These are phyloP conservation scores for Lachnellula cervina DNA, from an alignment of 2,329 filamentous ascomycete genomes.

Conservation along the genomic window DNA sequence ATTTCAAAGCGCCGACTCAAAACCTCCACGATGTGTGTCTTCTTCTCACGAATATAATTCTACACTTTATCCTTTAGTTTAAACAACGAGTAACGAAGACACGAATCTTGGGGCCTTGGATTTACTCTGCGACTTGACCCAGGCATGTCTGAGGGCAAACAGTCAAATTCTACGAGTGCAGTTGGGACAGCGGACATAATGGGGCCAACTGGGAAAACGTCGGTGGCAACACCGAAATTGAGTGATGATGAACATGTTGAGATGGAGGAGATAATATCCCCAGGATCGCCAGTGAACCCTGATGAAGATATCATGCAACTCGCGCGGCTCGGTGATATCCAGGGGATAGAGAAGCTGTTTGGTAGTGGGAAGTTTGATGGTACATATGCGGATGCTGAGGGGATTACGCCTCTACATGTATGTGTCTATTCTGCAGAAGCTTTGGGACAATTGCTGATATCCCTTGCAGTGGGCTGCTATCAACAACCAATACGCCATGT, in stretches of 20 bases:
- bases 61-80: background rate
- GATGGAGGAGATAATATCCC: conserved; percentile 28
- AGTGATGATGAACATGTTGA: conserved; percentile 38
- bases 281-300: conserved; percentile 20
- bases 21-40: too few species aligned
- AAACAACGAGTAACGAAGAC: background rate
- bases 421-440: conserved; percentile 29
- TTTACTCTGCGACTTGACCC: background rate
- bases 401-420: conserved; percentile 94
- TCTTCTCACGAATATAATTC: background rate
- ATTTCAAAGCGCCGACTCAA: background rate
- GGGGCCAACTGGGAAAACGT: conserved; percentile 50
- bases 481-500: conserved; percentile 97
- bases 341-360: conserved; percentile 83
- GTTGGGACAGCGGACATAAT: conserved; percentile 11
- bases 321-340: conserved; percentile 80
- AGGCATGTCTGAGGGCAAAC: conserved; percentile 22
- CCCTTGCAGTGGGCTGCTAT: conserved; percentile 88
- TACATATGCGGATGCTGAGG: conserved; percentile 81
- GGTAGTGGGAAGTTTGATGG: conserved; percentile 77
- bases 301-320: conserved; percentile 94
- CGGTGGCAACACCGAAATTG: conserved; percentile 49
- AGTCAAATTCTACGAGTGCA: conserved; percentile 11
- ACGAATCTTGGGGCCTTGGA: background rate
- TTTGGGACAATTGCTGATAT: background rate